Base-by-base conservation (phyloP, 1,139 yeast genomes). In the Pneumocystis canis region DNA sequence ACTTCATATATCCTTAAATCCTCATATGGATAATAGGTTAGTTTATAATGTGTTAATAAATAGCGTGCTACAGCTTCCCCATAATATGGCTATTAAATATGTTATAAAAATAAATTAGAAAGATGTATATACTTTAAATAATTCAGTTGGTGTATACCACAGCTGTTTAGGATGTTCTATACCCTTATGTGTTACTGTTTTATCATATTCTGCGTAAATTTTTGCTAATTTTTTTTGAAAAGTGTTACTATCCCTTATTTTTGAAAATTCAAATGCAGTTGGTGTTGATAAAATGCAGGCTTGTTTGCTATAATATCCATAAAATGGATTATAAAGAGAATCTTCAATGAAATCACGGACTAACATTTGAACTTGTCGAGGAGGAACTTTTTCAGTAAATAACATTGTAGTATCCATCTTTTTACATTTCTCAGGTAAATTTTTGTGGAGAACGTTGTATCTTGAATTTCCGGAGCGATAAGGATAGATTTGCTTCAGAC, bases 61-160 rank as follows among this genome's bases (percentile, higher is more conserved):
- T 87, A 84, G 62, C 89, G 75, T 0, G 95, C 96, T 65, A 88
- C 74, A 0, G 95, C 89, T 71, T 87, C 88, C 6, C 96, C 96
- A 70, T 88, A 88, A 69, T 78, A 83, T 0, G 96, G 96, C 68
- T 62, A 47, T 11, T 28, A 47, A 25, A 30, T 33, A 59, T 9
- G 63, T 28, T 61, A 31, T 28, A 41, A 59, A 47, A 31, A 58
- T 35, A 20, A 57, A 41, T 25, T 16, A 39, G 16, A 16, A 25
- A 25, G 6, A 37, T 40, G 18, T 7, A 40, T 16, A 59, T 41
- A 62, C 64, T 56, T 74, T 72, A 73, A 88, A 88, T 60, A 89
- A 76, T 72, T 88, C 96, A 0, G 94, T 86, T 0, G 96, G 96
- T 0, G 95, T 88, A 70, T 88, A 95, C 96, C 96, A 88, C 60